Percentiles rank a stretch among this genome's conserved stretches.
phyloP scores from a whole-genome alignment of 148 eudicot genomes.

The Vaccinium myrtillus region DNA sequence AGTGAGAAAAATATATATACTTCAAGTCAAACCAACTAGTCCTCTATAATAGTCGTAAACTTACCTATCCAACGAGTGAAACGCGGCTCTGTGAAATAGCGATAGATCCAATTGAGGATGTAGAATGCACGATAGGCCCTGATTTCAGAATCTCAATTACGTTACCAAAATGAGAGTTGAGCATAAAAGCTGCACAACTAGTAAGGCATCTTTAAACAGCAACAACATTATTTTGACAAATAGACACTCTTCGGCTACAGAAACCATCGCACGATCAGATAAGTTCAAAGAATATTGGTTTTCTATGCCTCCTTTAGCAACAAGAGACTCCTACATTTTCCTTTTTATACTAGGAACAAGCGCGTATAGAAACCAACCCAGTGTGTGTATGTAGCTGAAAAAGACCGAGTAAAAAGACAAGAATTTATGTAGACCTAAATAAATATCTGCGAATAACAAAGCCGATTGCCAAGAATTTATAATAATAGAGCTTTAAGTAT shows the following conservation, averaged over 20 bases:
- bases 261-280: background rate
- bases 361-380: background rate
- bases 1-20: background rate
- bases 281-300: background rate
- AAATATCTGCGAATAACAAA: background rate
- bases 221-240: background rate
- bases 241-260: background rate
- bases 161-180: background rate
- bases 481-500: background rate
- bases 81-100: slow-evolving; percentile 70
- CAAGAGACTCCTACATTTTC: background rate
- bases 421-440: background rate
- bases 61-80: slow-evolving; percentile 82
- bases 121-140: slow-evolving; percentile 90
- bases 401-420: background rate
- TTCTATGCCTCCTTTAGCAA: background rate
- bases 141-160: slow-evolving; percentile 15
- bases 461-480: background rate
- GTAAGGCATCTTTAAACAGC: background rate
- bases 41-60: slow-evolving; percentile 2
- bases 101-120: slow-evolving; percentile 91
- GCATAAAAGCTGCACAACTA: background rate
- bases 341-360: background rate
- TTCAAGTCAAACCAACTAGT: background rate
- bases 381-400: background rate